Conservation (phyloP, 768 basidiomycete genomes). For the Leucosporidium creatinivorum region DNA sequence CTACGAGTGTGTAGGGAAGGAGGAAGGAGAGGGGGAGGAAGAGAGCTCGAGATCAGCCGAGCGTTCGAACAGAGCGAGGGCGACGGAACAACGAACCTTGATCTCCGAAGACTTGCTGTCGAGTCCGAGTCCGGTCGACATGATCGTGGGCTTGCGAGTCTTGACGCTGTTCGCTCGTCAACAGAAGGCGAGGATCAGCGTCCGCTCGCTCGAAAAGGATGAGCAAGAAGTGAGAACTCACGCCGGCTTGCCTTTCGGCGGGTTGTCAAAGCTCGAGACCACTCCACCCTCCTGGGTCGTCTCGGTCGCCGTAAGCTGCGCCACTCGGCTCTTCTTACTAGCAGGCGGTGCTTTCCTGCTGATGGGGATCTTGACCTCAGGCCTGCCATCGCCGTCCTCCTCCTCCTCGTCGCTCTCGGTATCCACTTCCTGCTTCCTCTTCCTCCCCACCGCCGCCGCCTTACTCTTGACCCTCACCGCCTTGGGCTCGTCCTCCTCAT, state of each 20-base stretch:
- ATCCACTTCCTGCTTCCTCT: not conserved
- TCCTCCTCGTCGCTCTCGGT: not conserved
- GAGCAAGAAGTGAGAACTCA: not conserved
- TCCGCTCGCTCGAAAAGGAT: not conserved
- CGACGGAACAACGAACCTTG: slow-evolving; percentile 47
- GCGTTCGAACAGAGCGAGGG: not conserved
- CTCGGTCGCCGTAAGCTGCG: not conserved
- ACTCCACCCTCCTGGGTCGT: slow-evolving; percentile 20
- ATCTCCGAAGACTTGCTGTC: slow-evolving; percentile 49
- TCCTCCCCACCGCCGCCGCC: not conserved
- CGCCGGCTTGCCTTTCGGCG: slow-evolving; percentile 23
- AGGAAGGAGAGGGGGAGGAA: not conserved
- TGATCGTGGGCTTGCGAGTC: slow-evolving; percentile 40
- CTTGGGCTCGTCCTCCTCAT: not conserved
- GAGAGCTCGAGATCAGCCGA: not conserved
- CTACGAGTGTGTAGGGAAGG: slow-evolving; percentile 42
- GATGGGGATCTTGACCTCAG: slow-evolving; percentile 3
- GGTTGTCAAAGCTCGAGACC: slow-evolving; percentile 25
- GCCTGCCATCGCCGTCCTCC: slow-evolving; percentile 1
- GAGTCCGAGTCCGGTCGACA: slow-evolving; percentile 63
- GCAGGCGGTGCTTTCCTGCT: slow-evolving; percentile 10
- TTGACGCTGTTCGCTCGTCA: slow-evolving; percentile 39
- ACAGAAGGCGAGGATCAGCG: not conserved
- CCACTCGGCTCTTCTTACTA: slow-evolving; percentile 4
- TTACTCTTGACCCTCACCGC: slow-evolving; percentile 14